These are phyloP conservation scores for Chaetomium strumarium DNA, from an alignment of 2,329 filamentous ascomycete genomes.

Conservation along the genomic window DNA sequence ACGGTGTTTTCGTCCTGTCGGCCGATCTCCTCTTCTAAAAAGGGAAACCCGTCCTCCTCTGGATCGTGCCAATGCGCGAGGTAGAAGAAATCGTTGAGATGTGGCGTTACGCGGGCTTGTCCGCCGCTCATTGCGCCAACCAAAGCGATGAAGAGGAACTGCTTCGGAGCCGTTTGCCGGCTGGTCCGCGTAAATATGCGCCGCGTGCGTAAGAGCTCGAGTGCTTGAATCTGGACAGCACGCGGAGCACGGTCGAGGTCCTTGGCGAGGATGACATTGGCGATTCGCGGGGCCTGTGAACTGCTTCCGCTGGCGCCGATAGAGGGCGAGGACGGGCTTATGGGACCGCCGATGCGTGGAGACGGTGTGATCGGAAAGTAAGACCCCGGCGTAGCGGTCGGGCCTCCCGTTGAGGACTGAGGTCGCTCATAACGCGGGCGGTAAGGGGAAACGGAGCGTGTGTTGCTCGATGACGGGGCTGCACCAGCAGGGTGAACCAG, in stretches of 20 bases:
- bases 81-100: conserved; percentile 77
- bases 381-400: conserved; percentile 14
- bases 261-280: conserved; percentile 76
- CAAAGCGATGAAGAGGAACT: conserved; percentile 77
- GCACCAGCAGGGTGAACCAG: conserved; percentile 46
- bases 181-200: conserved; percentile 71
- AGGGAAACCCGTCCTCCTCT: conserved; percentile 63
- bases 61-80: conserved; percentile 79
- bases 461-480: conserved; percentile 26
- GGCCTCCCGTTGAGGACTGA: conserved; percentile 13
- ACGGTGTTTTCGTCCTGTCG: conserved; percentile 22
- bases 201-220: conserved; percentile 71
- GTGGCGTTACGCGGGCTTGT: conserved; percentile 43
- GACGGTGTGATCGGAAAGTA: conserved; percentile 24
- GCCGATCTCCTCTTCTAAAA: conserved; percentile 58
- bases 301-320: conserved; percentile 1
- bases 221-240: conserved; percentile 73
- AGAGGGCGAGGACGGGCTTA: conserved; percentile 12
- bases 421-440: conserved; percentile 17
- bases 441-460: conserved; percentile 25
- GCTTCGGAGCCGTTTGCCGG: conserved; percentile 66
- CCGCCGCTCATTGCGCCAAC: conserved; percentile 33
- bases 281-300: conserved; percentile 46
- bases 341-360: conserved; percentile 10
- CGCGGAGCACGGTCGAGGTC: conserved; percentile 70